Base-by-base conservation (phyloP, 2,329 filamentous ascomycete species). In the Neopestalotiopsis rosae region DNA sequence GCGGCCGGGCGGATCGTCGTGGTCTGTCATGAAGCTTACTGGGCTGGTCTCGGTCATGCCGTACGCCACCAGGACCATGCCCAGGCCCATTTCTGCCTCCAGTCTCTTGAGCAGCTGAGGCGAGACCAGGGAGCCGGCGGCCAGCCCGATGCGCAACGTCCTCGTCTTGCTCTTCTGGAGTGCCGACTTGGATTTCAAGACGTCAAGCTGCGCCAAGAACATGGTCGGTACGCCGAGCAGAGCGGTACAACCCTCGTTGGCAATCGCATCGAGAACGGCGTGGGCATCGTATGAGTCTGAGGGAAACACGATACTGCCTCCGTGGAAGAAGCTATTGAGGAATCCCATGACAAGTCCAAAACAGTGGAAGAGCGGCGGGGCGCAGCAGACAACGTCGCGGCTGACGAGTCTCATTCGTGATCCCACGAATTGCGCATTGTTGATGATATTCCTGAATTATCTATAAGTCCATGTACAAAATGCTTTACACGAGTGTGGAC, bases 41-140 rank as follows among this genome's bases (percentile, higher is more conserved):
- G 92, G 92, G 63, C 86, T 88, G 1, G 94, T 98, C 81, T 98
- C 95, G 1, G 95, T 98, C 94, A 97, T 97, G 71, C 95, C 95
- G 79, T 98, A 98, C 84, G 80, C 84, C 70, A 81, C 84, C 1
- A 83, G 72, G 30, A 93, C 77, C 70, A 91, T 88, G 0, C 86
- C 89, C 63, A 92, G 77, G 69, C 91, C 91, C 14, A 93, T 80
- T 1, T 83, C 83, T 68, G 85, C 84, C 76, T 92, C 89, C 14
- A 93, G 78, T 72, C 86, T 87, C 40, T 84, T 82, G 87, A 90
- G 92, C 59, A 92, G 79, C 70, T 90, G 87, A 0, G 86, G 82
- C 0, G 91, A 90, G 7, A 93, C 87, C 28, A 85, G 87, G 28
- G 86, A 88, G 1, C 91, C 91, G 0, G 90, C 90, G 30, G 89